Conservation (phyloP, 73 alveolate species). For the Tetrahymena elliotti region DNA sequence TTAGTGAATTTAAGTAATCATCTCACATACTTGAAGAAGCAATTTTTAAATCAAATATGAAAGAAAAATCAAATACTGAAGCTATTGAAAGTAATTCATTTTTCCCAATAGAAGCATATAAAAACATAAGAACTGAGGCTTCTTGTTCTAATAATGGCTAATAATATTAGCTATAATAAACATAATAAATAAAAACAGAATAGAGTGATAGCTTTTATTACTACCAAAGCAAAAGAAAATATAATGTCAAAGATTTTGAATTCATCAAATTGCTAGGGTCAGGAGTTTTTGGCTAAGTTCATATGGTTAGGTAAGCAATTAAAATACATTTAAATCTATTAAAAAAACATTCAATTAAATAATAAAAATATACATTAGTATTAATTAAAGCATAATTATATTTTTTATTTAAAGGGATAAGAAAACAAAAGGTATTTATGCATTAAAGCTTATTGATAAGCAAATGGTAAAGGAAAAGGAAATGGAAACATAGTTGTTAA, state of each 20-base stretch:
- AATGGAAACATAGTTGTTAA: neutral
- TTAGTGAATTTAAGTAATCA: neutral
- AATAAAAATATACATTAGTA: neutral
- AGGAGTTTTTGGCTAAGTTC: neutral
- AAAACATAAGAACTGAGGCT: neutral
- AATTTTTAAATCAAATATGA: no score
- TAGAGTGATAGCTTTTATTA: neutral
- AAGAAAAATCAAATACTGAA: neutral
- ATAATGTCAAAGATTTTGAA: neutral
- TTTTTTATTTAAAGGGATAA: neutral
- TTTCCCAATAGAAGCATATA: neutral
- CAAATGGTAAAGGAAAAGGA: neutral
- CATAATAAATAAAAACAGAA: neutral
- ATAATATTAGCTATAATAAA: neutral
- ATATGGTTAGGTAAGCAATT: neutral
- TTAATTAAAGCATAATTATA: no score
- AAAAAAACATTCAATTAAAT: neutral
- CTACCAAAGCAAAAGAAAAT: neutral
- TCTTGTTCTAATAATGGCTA: neutral
- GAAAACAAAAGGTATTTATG: neutral
- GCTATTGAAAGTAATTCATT: neutral
- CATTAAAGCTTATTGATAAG: neutral
- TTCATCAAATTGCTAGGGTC: neutral
- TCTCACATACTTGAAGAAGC: neutral
- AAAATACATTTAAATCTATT: neutral